Base-by-base conservation (phyloP, 129 eudicot species). In the Flaveria robusta region DNA sequence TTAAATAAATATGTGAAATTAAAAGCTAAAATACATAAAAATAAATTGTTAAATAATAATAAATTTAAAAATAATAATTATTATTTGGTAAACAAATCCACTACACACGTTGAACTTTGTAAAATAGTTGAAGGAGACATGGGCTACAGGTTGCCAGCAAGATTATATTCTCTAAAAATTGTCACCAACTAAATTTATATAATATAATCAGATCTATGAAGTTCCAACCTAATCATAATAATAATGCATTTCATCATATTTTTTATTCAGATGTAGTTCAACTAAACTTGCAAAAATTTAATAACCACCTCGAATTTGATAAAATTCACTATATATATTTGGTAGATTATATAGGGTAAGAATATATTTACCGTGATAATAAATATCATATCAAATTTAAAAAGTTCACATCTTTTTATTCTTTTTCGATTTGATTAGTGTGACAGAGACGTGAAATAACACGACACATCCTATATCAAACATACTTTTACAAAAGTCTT, bases 81-180 rank as follows among this genome's bases (percentile, higher is more conserved):
- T 20, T 54, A 56, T 63, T 46, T n/a, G 13, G 10, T 46, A 31
- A 74, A 74, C 70, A 45, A 43, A 60, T 42, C 20, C 34, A 74
- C 60, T 63, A 62, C 29, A 46, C 71, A 60, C 66, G 79, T 74
- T 63, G 51, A 19, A 45, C 47, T 62, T 68, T 55, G 12, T 15
- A 45, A 56, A 72, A 60, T 74, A 20, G 77, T 77, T 68, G 81
- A 42, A 56, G 75, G 71, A 72, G 68, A 70, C 82, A 82, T 71
- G 74, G 76, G 59, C 69, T 79, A 64, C 86, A 73, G 63, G 80
- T 84, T 84, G 83, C 85, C 83, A 80, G 81, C 83, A 74, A 34
- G 68, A 66, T 78, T 71, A 76, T 81, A 85, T 87, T 87, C 89
- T 73, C 82, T 77, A 18, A 16, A 77, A 69, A 70, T 78, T 81